Conservation (phyloP, 495 filamentous ascomycete species). For the Terfezia boudieri region DNA sequence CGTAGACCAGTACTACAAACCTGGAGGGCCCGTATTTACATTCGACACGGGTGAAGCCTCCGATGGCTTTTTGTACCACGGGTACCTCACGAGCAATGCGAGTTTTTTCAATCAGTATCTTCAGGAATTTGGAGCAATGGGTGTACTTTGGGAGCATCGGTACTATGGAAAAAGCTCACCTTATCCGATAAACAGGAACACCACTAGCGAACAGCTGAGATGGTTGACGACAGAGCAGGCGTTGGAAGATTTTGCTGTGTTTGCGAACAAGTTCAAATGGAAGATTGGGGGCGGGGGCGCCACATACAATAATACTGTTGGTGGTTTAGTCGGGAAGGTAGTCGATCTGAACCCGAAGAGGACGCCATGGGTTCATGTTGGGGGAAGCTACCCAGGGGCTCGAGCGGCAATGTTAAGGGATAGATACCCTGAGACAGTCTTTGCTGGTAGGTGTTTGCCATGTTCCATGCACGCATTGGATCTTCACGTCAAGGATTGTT, state of each 20-base stretch:
- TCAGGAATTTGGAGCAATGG: conserved; percentile 28
- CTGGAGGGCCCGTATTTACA: conserved; percentile 30
- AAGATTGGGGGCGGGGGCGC: neutral
- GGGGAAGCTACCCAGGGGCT: conserved; percentile 36
- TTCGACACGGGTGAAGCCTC: conserved; percentile 9
- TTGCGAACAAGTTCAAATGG: conserved; percentile 28
- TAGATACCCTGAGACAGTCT: conserved; percentile 35
- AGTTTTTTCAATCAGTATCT: conserved; percentile 27
- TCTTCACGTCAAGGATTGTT: too few species aligned
- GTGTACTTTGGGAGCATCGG: conserved; percentile 37
- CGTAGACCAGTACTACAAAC: conserved; percentile 24
- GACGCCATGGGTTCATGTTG: conserved; percentile 37
- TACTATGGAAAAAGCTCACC: conserved; percentile 33
- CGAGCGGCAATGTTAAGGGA: conserved; percentile 32
- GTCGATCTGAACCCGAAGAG: conserved; percentile 21
- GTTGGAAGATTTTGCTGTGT: conserved; percentile 29
- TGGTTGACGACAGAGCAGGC: conserved; percentile 31
- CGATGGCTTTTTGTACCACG: conserved; percentile 3
- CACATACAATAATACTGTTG: neutral
- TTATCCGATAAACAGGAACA: conserved; percentile 24
- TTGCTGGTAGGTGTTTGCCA: neutral
- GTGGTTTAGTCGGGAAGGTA: conserved; percentile 1
- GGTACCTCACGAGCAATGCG: conserved; percentile 21
- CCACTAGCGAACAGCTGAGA: conserved; percentile 26
- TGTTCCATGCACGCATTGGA: too few species aligned